These are phyloP conservation scores for Exsudoporus floridanus DNA, from an alignment of 1,284 basidiomycete species.

Conservation along the genomic window DNA sequence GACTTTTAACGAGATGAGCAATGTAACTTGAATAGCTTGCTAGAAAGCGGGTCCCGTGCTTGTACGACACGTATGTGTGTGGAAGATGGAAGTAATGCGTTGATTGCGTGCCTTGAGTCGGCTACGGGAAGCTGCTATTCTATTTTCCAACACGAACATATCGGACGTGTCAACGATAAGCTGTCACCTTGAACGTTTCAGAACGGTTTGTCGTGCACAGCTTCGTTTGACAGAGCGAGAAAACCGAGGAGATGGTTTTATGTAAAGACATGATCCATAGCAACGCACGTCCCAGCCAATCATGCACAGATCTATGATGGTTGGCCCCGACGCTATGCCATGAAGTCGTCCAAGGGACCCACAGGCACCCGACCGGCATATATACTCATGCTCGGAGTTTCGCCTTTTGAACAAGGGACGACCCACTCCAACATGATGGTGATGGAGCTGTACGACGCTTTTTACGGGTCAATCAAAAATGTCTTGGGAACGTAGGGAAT, in stretches of 20 bases:
- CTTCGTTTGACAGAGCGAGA: not conserved
- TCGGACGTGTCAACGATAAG: not conserved
- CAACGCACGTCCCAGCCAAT: no score
- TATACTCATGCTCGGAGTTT: no score
- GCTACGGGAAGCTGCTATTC: not conserved
- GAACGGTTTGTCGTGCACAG: slow-evolving; percentile 1
- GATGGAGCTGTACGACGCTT: slow-evolving; percentile 4
- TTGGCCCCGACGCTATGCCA: no score
- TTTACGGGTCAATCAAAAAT: slow-evolving; percentile 1
- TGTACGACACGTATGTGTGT: not conserved
- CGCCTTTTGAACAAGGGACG: no score
- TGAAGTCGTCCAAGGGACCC: no score
- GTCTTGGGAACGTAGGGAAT: slow-evolving; percentile 24
- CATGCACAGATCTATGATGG: no score
- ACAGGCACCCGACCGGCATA: no score
- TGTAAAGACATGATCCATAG: not conserved
- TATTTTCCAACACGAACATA: not conserved
- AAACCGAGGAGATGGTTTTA: slow-evolving; percentile 3
- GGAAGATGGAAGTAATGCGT: not conserved
- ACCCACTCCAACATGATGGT: not conserved
- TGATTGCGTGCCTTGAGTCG: not conserved
- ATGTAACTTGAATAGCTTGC: no score
- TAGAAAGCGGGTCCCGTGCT: not conserved
- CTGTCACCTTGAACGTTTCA: slow-evolving; percentile 4
- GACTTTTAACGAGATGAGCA: slow-evolving; percentile 43